These are phyloP conservation scores for Mycena rosella DNA, from an alignment of 768 basidiomycete genomes.

Conservation along the genomic window DNA sequence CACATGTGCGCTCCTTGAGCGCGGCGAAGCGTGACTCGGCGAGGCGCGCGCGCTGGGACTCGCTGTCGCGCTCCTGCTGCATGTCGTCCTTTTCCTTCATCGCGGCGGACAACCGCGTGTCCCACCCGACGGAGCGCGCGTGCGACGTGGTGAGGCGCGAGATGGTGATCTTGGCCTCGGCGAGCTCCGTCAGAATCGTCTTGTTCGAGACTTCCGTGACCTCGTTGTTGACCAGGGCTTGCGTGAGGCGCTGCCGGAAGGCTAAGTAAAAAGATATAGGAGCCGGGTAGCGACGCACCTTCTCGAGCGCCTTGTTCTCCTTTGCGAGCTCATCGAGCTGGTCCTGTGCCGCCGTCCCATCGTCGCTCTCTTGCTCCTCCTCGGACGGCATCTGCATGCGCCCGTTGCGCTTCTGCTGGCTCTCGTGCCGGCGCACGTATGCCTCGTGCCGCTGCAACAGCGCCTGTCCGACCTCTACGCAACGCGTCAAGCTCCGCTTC, in stretches of 20 bases:
- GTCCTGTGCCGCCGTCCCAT: slow-evolving; percentile 45
- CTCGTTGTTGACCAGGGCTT: slow-evolving; percentile 82
- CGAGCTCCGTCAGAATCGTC: slow-evolving; percentile 77
- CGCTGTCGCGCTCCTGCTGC: slow-evolving; percentile 84
- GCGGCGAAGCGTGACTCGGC: slow-evolving; percentile 77
- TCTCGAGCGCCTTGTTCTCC: slow-evolving; percentile 75
- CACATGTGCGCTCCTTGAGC: slow-evolving; percentile 77
- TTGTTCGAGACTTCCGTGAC: slow-evolving; percentile 85
- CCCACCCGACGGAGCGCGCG: slow-evolving; percentile 78
- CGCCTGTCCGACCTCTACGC: slow-evolving; percentile 89
- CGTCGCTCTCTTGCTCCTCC: slow-evolving; percentile 27
- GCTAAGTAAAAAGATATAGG: not conserved
- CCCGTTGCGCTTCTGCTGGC: not conserved
- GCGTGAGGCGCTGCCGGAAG: slow-evolving; percentile 73
- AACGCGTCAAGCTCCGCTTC: slow-evolving; percentile 7
- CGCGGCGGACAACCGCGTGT: slow-evolving; percentile 72
- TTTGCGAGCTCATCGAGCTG: slow-evolving; percentile 54
- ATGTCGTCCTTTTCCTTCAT: slow-evolving; percentile 86
- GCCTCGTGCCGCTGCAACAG: slow-evolving; percentile 89
- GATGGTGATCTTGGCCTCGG: slow-evolving; percentile 77
- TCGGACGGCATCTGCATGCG: slow-evolving; percentile 36
- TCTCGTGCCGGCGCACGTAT: slow-evolving; percentile 79
- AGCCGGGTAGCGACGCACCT: slow-evolving; percentile 52
- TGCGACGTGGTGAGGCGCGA: slow-evolving; percentile 77
- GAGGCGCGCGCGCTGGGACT: slow-evolving; percentile 72